These are phyloP conservation scores for Mucor racemosus DNA, from an alignment of 371 early-diverging fungal genomes.

Conservation along the genomic window DNA sequence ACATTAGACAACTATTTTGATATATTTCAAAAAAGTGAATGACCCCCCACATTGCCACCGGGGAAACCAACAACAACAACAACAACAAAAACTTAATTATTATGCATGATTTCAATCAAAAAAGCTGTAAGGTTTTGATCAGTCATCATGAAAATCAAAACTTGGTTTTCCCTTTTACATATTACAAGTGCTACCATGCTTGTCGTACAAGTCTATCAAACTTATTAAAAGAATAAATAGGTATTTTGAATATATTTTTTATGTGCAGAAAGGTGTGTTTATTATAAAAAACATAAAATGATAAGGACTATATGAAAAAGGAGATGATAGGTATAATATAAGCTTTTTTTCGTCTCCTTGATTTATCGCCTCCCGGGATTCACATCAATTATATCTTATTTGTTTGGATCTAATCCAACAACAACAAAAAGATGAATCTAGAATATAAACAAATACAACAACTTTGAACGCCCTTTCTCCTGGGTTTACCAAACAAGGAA, in stretches of 20 bases:
- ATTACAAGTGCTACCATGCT: neutral
- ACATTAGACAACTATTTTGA: neutral
- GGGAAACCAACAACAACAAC: neutral
- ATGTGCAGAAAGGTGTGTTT: neutral
- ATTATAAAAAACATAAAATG: neutral
- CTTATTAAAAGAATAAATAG: neutral
- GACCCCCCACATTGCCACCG: neutral
- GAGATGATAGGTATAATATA: neutral
- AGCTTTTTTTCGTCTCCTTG: neutral
- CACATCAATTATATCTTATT: neutral
- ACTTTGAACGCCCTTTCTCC: neutral
- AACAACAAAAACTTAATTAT: neutral
- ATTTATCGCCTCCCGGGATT: neutral
- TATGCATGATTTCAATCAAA: neutral
- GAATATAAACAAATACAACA: constrained; percentile 6
- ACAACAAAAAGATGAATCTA: constrained; percentile 2
- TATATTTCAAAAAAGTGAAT: neutral
- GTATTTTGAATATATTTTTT: no score
- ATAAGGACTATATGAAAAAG: neutral
- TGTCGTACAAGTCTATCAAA: neutral
- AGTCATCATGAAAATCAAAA: neutral
- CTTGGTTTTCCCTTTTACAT: neutral
- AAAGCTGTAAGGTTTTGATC: neutral
- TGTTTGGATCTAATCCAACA: neutral
- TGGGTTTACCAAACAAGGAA: neutral